Conservation (phyloP, 2,329 filamentous ascomycete species). For the Penicillium digitatum region DNA sequence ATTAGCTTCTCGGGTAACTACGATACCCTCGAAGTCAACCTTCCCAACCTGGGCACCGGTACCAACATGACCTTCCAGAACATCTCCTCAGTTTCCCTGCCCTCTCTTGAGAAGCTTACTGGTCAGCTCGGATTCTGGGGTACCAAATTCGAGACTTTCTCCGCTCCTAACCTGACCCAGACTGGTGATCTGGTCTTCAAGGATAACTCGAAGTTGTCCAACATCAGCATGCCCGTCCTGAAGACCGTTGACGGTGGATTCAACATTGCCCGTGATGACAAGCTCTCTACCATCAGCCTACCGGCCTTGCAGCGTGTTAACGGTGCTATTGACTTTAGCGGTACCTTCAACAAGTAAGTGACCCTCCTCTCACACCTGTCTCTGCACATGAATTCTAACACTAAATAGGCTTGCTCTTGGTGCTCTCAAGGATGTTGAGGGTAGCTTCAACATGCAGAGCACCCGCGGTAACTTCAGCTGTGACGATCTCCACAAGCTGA, state of each 20-base stretch:
- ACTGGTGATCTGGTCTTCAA: constrained; percentile 55
- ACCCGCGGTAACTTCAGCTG: constrained; percentile 60
- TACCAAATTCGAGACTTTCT: constrained; percentile 54
- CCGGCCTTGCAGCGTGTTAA: constrained; percentile 63
- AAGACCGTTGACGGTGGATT: constrained; percentile 71
- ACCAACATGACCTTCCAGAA: constrained; percentile 80
- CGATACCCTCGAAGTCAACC: constrained; percentile 62
- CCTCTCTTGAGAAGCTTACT: constrained; percentile 68
- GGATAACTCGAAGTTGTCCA: constrained; percentile 57
- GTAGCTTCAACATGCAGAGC: constrained; percentile 66
- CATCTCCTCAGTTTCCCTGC: constrained; percentile 68
- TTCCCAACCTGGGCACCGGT: constrained; percentile 75
- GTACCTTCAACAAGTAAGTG: constrained; percentile 77
- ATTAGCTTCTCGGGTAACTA: constrained; percentile 80
- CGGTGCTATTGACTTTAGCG: constrained; percentile 80
- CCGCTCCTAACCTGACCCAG: constrained; percentile 46
- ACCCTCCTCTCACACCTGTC: not conserved
- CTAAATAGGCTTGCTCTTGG: constrained; percentile 64
- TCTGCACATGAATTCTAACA: constrained; percentile 31
- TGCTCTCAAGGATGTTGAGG: constrained; percentile 62
- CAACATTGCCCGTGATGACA: constrained; percentile 86
- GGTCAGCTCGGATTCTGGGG: constrained; percentile 80
- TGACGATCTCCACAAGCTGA: constrained; percentile 50
- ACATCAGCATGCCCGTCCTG: constrained; percentile 71
- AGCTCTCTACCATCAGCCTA: constrained; percentile 64